Base-by-base conservation (phyloP, 768 basidiomycete genomes). In the Boletus pseudopeckii region DNA sequence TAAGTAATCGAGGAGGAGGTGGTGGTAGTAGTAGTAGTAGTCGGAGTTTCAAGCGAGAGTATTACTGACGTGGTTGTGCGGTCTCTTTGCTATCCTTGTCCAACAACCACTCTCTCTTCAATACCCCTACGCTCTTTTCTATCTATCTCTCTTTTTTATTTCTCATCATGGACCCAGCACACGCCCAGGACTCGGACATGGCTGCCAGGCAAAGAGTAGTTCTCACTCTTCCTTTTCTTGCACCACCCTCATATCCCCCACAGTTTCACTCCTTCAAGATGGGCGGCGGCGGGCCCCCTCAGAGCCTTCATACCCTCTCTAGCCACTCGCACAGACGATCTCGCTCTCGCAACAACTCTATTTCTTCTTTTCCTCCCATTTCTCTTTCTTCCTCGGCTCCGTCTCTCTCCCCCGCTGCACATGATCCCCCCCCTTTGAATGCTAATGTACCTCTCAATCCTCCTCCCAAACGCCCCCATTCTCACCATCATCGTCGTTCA, bases 401-500 rank as follows among this genome's bases (percentile, higher is more conserved):
- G 57, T 60, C 74, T 53, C 67, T 72, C 61, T 66, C 67, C 58
- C 69, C 75, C 60, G 65, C 73, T 28, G 55, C 68, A 55, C 75
- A 79, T 38, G 64, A 71, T 22, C 63, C 73, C 22, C 65, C 67
- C 24, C 72, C 78, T 1, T 33, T 36, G 43, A 26, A 22, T 7
- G 8, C 43, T 5, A 37, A 69, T 28, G 45, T 42, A 52, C 60
- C 64, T 62, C 54, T 60, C 42, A 56, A 59, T 20, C 50, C 54
- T 9, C 60, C 62, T 26, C 34, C 79, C 26, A 86, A 84, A 62
- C 86, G 84, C 59, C 70, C 67, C 32, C 80, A 80, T 54, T 94
- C 92, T 0, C 91, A 92, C 61, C 93, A 95, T 62, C 80, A 83
- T 14, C 89, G 93, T 45, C 82, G 83, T 39, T 92, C 92, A 1